Base-by-base conservation (phyloP, 116 monocot species). In the Trichopus zeylanicus region DNA sequence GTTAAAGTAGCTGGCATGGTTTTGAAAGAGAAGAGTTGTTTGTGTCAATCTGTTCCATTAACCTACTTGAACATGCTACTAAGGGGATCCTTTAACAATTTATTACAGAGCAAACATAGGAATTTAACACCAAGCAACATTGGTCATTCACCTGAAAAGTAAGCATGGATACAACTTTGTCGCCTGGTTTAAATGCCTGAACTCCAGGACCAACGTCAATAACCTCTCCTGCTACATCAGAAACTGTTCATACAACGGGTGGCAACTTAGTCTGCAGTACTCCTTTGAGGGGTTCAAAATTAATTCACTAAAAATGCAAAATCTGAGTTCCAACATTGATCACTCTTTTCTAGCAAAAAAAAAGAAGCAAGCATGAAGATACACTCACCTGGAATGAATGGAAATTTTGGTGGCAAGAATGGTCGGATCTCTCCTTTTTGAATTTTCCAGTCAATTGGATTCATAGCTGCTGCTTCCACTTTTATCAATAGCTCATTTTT, bases 401-500 rank as follows among this genome's bases (percentile, higher is more conserved):
- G 88, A 56, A 88, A 88, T 51, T 80, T 88, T n/a, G 49, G 53
- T 10, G 83, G 88, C 24, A 83, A 28, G 42, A 88, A 70, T 26
- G 88, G 88, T 3, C 80, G 56, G 13, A 79, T 15, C 3, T 54
- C 13, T 27, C 88, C 88, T 8, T 72, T 83, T 69, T 88, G 88
- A 63, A 88, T 57, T 63, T 83, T 83, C 88, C 83, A 88, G 30
- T 88, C 88, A 56, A 83, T 22, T 34, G 80, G 83, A 53, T 88
- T 88, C 57, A 83, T 55, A 71, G 74, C 65, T 21, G 64, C 53
- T 8, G 88, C 88, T 65, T 80, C 80, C 70, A 88, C 9, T 46
- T 80, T 80, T 28, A 88, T 42, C 55, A 88, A 66, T n/a, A 83
- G 55, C 52, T 88, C 80, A 46, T 70, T 72, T 49, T 83, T 80